Evolutionary conservation across 2,329 filamentous ascomycete species (phyloP), one percentile per base, ranked within the genome.

Genomic region (Sporothrix luriei): DNA sequence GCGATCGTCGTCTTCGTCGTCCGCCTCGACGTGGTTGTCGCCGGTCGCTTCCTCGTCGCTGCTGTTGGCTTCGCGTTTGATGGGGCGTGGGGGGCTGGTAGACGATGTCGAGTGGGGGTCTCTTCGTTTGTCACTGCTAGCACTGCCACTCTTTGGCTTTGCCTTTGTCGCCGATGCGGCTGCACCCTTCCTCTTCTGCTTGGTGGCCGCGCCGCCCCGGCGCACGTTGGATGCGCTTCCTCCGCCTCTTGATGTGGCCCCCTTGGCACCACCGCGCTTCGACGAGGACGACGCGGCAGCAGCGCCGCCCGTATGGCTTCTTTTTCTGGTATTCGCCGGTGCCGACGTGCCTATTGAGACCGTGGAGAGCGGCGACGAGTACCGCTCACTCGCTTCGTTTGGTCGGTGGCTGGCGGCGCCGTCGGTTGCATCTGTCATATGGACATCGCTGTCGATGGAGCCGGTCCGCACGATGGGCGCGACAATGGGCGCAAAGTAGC

Each of bases 341-440:
- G 29, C 64, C 26, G 57, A 66, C 1, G 69, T 69, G 6, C 59
- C 64, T 19, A 69, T 69, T 16, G 70, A 55, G 69, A 43, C 52
- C 0, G 55, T 70, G 4, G 69, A 68, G 2, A 68, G 55, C 11
- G 69, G 69, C 48, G 69, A 68, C 55, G 69, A 70, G 21, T 33
- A 52, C 14, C 66, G 69, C 51, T 68, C 66, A 21, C 59, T 43
- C 51, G 48, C 33, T 2, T 16, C 33, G 26, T 33, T 24, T 3
- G 19, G 40, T 10, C 10, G 1, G 55, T 48, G 19, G n/a, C 33
- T 49, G 49, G 65, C 40, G 21, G 59, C 61, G 43, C 54, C 70
- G 64, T 71, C 72, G 19, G 71, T 66, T 5, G 66, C 68, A 9
- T 73, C 72, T 0, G 71, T 68, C 72, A 73, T 73, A 5, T 70